Conservation (phyloP, 345 rosid genomes). For the Gossypium bickii region DNA sequence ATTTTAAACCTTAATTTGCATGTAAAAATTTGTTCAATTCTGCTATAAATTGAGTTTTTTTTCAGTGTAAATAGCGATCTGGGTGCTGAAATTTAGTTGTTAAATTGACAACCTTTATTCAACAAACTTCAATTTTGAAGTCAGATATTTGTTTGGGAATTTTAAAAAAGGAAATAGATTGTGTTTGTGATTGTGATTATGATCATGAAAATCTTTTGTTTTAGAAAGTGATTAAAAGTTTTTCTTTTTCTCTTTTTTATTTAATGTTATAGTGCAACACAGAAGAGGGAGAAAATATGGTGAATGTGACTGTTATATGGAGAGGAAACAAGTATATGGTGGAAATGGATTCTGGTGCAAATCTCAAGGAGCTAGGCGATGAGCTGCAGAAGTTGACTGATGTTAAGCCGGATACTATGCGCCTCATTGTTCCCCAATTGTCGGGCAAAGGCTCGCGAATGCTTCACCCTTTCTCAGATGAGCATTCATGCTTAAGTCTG, state of each 20-base stretch:
- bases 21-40: neutral
- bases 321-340: slow-evolving; percentile 60
- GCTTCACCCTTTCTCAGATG: slow-evolving; percentile 65
- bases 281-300: slow-evolving; percentile 32
- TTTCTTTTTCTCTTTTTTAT: neutral
- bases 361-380: slow-evolving; percentile 62
- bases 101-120: neutral
- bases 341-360: slow-evolving; percentile 45
- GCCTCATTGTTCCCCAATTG: slow-evolving; percentile 57
- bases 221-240: neutral
- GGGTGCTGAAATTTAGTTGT: neutral
- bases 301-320: slow-evolving; percentile 57
- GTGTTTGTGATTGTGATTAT: neutral
- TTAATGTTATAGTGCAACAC: slow-evolving; percentile 28
- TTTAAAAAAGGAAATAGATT: neutral
- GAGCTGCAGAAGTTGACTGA: slow-evolving; percentile 63
- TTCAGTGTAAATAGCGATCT: neutral
- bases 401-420: slow-evolving; percentile 71
- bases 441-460: slow-evolving; percentile 60
- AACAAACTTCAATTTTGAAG: neutral
- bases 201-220: neutral
- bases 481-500: slow-evolving; percentile 52
- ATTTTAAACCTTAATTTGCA: neutral
- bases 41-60: neutral
- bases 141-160: neutral